A percentile compares a stretch with the other conserved stretches of the same genome.
phyloP scores from a whole-genome alignment of 305 asterid genomes.

The Fraxinus sp. region DNA sequence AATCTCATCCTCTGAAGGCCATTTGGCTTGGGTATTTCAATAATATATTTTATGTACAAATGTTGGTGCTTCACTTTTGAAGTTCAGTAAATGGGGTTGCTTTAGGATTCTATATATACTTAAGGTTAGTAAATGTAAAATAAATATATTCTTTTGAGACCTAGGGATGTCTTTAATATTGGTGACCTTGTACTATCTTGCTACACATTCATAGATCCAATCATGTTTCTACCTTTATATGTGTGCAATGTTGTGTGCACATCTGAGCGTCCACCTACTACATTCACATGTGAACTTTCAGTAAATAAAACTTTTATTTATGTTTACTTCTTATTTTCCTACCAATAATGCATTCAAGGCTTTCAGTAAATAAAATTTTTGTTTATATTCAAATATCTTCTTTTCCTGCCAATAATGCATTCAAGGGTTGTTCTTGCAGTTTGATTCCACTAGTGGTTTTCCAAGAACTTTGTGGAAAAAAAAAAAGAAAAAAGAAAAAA shows the following conservation, averaged over 20 bases:
- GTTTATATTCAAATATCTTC: not conserved
- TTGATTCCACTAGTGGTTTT: slow-evolving; percentile 1
- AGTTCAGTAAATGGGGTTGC: not conserved
- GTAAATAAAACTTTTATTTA: not conserved
- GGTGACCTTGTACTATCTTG: not conserved
- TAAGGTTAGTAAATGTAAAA: not conserved
- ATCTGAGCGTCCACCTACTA: not conserved
- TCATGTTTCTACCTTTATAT: not conserved
- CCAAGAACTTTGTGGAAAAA: not conserved
- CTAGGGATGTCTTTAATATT: not conserved
- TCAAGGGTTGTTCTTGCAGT: not conserved
- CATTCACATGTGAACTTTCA: not conserved
- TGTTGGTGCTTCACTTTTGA: not conserved
- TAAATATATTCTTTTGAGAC: not conserved
- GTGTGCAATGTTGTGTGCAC: not conserved
- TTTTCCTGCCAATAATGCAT: not conserved
- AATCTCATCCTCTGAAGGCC: not conserved
- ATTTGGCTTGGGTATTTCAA: not conserved
- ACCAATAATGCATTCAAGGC: not conserved
- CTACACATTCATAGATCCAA: slow-evolving; percentile 2
- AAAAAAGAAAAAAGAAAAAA: not conserved
- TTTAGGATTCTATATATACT: not conserved
- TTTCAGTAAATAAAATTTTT: not conserved
- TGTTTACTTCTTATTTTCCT: not conserved
- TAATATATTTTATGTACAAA: not conserved